These are phyloP conservation scores for Euphorbia celastroides DNA, from an alignment of 441 rosid genomes.

Conservation along the genomic window DNA sequence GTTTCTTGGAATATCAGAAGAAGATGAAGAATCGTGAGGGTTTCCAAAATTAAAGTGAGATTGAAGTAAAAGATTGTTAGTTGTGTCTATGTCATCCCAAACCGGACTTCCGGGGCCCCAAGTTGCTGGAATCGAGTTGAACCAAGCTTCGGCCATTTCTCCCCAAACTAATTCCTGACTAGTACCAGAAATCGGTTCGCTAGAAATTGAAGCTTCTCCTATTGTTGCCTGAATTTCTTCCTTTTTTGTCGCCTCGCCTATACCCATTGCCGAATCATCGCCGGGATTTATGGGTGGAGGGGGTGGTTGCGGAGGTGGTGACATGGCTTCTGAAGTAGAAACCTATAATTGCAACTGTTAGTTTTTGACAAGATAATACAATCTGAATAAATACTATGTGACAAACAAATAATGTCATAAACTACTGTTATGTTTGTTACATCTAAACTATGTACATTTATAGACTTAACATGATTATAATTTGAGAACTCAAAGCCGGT, in stretches of 20 bases:
- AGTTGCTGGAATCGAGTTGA: conserved; percentile 69
- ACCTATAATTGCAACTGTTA: conserved; percentile 10
- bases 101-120: conserved; percentile 95
- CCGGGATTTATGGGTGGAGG: conserved; percentile 24
- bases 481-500: no score
- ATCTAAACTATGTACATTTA: no score
- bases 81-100: conserved; percentile 83
- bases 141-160: conserved; percentile 79
- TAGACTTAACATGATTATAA: no score
- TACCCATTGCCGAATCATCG: conserved; percentile 31
- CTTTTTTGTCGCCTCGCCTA: conserved; percentile 29
- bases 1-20: conserved; percentile 24
- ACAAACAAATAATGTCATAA: no score
- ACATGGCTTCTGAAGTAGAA: conserved; percentile 19
- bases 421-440: no score
- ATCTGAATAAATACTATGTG: not conserved
- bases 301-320: conserved; percentile 16
- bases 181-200: conserved; percentile 24
- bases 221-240: conserved; percentile 25
- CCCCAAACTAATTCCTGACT: conserved; percentile 57
- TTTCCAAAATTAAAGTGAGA: conserved; percentile 40
- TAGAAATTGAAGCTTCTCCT: conserved; percentile 24
- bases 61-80: conserved; percentile 40
- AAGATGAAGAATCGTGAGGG: conserved; percentile 19
- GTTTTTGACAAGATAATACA: not conserved